Conservation (phyloP, 1,139 yeast species). For the Yamadazyma dendronema region DNA sequence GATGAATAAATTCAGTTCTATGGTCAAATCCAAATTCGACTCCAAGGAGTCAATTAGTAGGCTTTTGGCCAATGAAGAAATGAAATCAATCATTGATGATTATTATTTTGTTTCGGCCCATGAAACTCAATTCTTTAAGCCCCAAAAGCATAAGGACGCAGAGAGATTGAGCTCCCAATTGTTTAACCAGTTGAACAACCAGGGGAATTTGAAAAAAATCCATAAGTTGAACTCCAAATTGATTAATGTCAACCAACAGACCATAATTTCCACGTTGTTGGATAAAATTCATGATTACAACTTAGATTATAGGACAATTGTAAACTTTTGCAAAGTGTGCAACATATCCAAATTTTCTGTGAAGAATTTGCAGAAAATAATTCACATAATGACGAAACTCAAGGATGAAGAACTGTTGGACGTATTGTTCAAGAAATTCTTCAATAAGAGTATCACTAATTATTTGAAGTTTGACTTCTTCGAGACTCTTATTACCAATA, state of each 20-base stretch:
- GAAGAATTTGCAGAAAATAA: slow-evolving; percentile 24
- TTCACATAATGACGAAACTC: slow-evolving; percentile 26
- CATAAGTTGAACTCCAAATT: slow-evolving; percentile 6
- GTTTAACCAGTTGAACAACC: slow-evolving; percentile 10
- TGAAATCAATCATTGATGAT: slow-evolving; percentile 8
- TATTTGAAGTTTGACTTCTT: slow-evolving; percentile 30
- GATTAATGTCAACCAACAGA: slow-evolving; percentile 14
- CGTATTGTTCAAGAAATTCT: slow-evolving; percentile 28
- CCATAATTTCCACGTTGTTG: slow-evolving; percentile 10
- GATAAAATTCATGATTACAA: slow-evolving; percentile 7
- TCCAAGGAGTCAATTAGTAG: slow-evolving; percentile 7
- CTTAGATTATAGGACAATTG: slow-evolving; percentile 12
- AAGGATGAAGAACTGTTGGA: slow-evolving; percentile 26
- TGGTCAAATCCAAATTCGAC: slow-evolving; percentile 8
- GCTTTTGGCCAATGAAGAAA: slow-evolving; percentile 11
- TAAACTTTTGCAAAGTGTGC: slow-evolving; percentile 22
- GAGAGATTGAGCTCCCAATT: slow-evolving; percentile 6
- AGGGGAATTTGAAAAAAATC: slow-evolving; percentile 6
- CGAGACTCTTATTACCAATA: slow-evolving; percentile 22
- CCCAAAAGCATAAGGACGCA: slow-evolving; percentile 4
- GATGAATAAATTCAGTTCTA: slow-evolving; percentile 10
- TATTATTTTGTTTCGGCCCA: slow-evolving; percentile 6
- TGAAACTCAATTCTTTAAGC: slow-evolving; percentile 3
- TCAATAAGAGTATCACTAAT: slow-evolving; percentile 17
- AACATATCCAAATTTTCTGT: slow-evolving; percentile 20